Percentiles rank a stretch among this genome's conserved stretches.
phyloP scores from a whole-genome alignment of 2,329 filamentous ascomycete species.

The Cladosporium sp. region DNA sequence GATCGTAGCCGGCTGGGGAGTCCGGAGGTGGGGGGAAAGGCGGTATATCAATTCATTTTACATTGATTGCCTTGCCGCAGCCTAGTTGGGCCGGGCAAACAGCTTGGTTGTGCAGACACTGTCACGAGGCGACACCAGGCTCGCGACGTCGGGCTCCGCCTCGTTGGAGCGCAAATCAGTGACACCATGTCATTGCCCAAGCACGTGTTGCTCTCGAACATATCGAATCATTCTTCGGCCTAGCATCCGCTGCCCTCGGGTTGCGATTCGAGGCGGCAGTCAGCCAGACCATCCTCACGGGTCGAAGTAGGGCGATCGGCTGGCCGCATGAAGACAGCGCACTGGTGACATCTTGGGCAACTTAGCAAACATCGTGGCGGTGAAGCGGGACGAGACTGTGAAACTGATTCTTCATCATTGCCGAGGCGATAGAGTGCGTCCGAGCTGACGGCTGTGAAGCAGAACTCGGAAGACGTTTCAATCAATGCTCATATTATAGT shows the following conservation, averaged over 20 bases:
- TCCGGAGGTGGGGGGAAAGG: not conserved
- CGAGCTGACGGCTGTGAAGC: too few species aligned
- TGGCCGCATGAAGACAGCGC: not conserved
- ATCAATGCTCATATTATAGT: too few species aligned
- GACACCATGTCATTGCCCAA: not conserved
- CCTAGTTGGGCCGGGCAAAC: not conserved
- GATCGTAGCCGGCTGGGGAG: not conserved
- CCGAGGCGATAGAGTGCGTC: too few species aligned
- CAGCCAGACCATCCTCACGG: not conserved
- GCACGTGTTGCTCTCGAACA: not conserved
- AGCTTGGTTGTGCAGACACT: not conserved
- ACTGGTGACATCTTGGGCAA: not conserved
- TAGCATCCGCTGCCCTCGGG: too few species aligned
- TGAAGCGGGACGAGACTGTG: too few species aligned
- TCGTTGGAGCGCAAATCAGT: not conserved
- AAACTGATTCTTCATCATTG: too few species aligned
- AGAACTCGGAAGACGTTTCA: too few species aligned
- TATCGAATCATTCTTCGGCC: not conserved
- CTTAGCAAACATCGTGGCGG: not conserved
- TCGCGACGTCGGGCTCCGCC: not conserved
- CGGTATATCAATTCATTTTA: not conserved
- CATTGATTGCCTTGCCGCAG: not conserved
- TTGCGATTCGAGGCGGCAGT: too few species aligned
- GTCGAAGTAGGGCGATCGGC: not conserved
- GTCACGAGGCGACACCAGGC: conserved; percentile 3